Evolutionary conservation across 1,139 yeast species (phyloP).

Genomic region (Hyphopichia burtonii): DNA sequence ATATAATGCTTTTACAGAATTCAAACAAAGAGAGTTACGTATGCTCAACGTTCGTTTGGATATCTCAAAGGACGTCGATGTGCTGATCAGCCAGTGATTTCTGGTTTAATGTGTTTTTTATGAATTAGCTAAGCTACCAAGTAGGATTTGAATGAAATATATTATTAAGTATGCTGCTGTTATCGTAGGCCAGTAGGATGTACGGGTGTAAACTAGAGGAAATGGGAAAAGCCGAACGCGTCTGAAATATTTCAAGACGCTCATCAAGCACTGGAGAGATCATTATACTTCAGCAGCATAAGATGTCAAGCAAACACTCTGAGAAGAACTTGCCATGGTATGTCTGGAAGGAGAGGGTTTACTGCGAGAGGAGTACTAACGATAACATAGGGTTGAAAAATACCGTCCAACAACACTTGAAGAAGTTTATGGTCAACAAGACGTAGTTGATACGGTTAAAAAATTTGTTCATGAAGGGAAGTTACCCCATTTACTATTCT

Average conservation of each 20-base stretch:
- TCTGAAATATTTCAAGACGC: neutral
- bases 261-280: neutral
- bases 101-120: too few relatives aligned
- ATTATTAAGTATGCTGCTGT: too few relatives aligned
- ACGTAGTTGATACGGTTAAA: slow-evolving; percentile 76
- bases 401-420: slow-evolving; percentile 83
- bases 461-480: slow-evolving; percentile 81
- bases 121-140: too few relatives aligned
- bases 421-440: slow-evolving; percentile 90
- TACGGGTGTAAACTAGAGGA: too few relatives aligned
- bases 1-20: neutral
- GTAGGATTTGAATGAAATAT: too few relatives aligned
- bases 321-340: slow-evolving; percentile 40
- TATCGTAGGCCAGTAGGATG: too few relatives aligned
- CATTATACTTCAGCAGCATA: neutral
- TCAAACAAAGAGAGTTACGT: neutral
- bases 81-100: neutral
- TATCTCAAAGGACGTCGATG: neutral
- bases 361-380: too few relatives aligned
- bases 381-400: slow-evolving; percentile 95
- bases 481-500: slow-evolving; percentile 85
- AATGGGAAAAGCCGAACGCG: neutral
- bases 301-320: neutral
- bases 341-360: too few relatives aligned
- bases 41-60: neutral